Base-by-base conservation (phyloP, 164 flowering plant species). In the Vitis cinerea region DNA sequence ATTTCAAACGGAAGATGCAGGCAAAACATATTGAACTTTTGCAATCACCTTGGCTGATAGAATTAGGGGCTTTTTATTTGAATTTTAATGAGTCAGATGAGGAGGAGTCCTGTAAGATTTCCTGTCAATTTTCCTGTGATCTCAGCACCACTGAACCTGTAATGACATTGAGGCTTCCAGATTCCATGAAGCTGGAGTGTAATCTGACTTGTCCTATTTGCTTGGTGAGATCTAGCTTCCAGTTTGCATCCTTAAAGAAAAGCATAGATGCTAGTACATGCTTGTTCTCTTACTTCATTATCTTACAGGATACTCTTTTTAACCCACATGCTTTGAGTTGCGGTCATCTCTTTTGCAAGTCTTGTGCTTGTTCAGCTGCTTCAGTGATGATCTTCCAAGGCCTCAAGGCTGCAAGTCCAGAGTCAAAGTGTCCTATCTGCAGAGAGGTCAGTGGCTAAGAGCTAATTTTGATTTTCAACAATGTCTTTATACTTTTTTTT, bases 11-110 rank as follows among this genome's bases (percentile, higher is more conserved):
- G 7, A 89, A 77, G 74, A 63, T 91, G 86, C 80, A 72, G 56
- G 81, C 91, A n/a, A 83, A 88, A 69, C 97, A 81, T 71, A 80
- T 89, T 30, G 97, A 94, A 77, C 88, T 88, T 69, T 79, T 94
- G 75, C 96, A 92, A 62, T 90, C 93, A 56, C 97, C 98, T 44
- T 94, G 98, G 98, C 82, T 94, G 0, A 86, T 90, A 56, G 98
- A 94, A 75, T 73, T 94, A 61, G 94, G 94, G 60, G 94, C 97
- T 64, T 89, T 92, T 64, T 86, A 75, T 72, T 71, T 92, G 61
- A 94, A 94, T 73, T 78, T 72, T 60, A 76, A 69, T 54, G 81
- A 79, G 30, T 64, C 69, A 11, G 77, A 79, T 71, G 77, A 65
- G 30, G 86, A 72, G 64, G 74, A 70, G 8, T 77, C 76, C 19